Evolutionary conservation across 306 rosid species (phyloP).

Genomic region (Malus domestica): DNA sequence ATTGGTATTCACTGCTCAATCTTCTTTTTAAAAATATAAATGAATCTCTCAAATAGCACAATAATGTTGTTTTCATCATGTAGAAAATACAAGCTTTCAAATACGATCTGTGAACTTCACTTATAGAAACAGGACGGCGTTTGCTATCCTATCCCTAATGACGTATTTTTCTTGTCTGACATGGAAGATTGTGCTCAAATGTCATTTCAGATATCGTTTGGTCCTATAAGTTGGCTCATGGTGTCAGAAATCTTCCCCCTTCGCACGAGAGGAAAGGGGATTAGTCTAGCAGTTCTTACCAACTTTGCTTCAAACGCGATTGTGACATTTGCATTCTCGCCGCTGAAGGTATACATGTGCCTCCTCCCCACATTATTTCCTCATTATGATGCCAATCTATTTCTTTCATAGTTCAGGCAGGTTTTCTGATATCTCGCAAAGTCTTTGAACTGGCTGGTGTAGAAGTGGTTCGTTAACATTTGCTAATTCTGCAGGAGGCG

Average conservation of each 20-base stretch:
- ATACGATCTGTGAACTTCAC: not conserved
- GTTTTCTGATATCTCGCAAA: not conserved
- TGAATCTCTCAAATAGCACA: not conserved
- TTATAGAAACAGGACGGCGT: not conserved
- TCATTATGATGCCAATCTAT: not conserved
- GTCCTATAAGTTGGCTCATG: slow-evolving; percentile 99
- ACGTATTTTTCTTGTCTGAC: not conserved
- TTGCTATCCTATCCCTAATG: not conserved
- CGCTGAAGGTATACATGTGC: slow-evolving; percentile 51
- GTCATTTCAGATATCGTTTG: slow-evolving; percentile 80
- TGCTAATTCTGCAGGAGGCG: slow-evolving; percentile 50
- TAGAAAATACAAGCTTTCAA: not conserved
- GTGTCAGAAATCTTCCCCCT: slow-evolving; percentile 89
- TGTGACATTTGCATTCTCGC: slow-evolving; percentile 86
- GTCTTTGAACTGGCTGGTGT: not conserved
- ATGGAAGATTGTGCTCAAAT: too few relatives aligned
- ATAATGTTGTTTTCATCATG: not conserved
- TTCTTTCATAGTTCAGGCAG: not conserved
- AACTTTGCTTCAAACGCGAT: slow-evolving; percentile 88
- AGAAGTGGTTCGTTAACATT: slow-evolving; percentile 13
- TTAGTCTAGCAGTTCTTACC: slow-evolving; percentile 90
- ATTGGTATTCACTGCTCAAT: slow-evolving; percentile 8
- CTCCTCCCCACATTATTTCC: not conserved
- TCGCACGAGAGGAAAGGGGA: slow-evolving; percentile 91
- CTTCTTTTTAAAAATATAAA: not conserved